Base-by-base conservation (phyloP, 2,329 filamentous ascomycete species). In the Fusarium newnesense region DNA sequence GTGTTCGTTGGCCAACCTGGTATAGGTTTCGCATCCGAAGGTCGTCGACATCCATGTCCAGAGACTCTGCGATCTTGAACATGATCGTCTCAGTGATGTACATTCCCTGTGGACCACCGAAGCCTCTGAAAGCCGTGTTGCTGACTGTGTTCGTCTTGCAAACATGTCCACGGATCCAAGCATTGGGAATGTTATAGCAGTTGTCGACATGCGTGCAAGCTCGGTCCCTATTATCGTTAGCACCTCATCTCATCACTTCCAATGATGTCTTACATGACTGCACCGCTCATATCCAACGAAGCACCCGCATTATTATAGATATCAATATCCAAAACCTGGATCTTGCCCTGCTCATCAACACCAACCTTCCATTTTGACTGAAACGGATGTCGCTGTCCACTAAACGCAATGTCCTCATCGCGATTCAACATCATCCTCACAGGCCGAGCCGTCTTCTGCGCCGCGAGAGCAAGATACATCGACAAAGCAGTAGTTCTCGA, bases 391-490 rank as follows among this genome's bases (percentile, higher is more conserved):
- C 58, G 13, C 4, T 60, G 58, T 10, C 58, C 58, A 42, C 58
- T 60, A 18, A 60, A 60, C 0, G 46, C 46, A 54, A 60, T 60
- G 5, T 60, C 58, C 4, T 60, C 58, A 60, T 60, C 58, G 1
- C 58, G 58, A 18, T 60, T 60, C 36, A 60, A 9, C 58, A 60
- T 60, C 58, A 60, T 54, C 6, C 58, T 40, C 18, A 60, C 58
- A 7, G 58, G 46, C 15, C 58, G 10, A 5, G 46, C 19, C 4
- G 46, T 34, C 18, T 60, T 60, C 6, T 60, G 46, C 10, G 58
- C 58, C 2, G 58, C 58, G 4, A 60, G 58, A n/a, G 58, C 58
- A 32, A 60, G 58, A 10, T 60, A 60, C 58, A 60, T 60, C 1
- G 58, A 53, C 3, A 54, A 2, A 28, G 58, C 46, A 0, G 58